A percentile compares a stretch with the other conserved stretches of the same genome.
Conservation (phyloP, 129 eudicot species). For the Flaveria sonorensis region DNA sequence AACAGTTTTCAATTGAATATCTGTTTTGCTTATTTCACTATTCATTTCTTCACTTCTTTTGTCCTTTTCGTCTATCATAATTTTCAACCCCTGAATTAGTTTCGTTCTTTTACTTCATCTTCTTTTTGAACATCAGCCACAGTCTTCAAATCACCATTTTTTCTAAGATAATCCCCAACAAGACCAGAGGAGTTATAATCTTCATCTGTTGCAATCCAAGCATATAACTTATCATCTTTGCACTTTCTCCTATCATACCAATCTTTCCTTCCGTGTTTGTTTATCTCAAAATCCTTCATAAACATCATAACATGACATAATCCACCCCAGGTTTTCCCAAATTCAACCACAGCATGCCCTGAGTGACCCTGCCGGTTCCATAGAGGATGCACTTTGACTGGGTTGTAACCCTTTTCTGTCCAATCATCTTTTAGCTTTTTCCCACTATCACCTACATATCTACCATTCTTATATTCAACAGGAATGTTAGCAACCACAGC, state of each 20-base stretch:
- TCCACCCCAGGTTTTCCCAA: constrained; percentile 59
- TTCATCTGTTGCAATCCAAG: constrained; percentile 66
- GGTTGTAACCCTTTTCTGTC: constrained; percentile 56
- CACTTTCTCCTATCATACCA: constrained; percentile 34
- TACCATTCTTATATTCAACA: constrained; percentile 36
- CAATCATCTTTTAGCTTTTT: constrained; percentile 55
- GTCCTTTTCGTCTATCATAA: constrained; percentile 38
- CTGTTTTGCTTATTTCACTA: constrained; percentile 50
- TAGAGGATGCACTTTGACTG: constrained; percentile 56
- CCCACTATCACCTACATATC: constrained; percentile 60
- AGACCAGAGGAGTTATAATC: constrained; percentile 45
- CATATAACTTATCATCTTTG: constrained; percentile 63
- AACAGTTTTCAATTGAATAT: constrained; percentile 32
- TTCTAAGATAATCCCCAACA: constrained; percentile 51
- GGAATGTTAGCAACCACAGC: constrained; percentile 69
- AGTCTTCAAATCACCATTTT: constrained; percentile 60
- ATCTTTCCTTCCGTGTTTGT: constrained; percentile 55
- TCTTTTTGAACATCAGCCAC: constrained; percentile 56
- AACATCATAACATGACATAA: constrained; percentile 50
- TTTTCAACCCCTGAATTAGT: constrained; percentile 42
- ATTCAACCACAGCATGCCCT: constrained; percentile 66
- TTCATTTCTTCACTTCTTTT: constrained; percentile 51
- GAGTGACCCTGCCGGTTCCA: constrained; percentile 63
- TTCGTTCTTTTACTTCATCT: constrained; percentile 34
- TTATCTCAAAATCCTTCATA: constrained; percentile 49